Percentiles rank a stretch among this genome's conserved stretches.
Evolutionary conservation across 345 rosid species (phyloP).

Genomic region (Laguncularia racemosa): DNA sequence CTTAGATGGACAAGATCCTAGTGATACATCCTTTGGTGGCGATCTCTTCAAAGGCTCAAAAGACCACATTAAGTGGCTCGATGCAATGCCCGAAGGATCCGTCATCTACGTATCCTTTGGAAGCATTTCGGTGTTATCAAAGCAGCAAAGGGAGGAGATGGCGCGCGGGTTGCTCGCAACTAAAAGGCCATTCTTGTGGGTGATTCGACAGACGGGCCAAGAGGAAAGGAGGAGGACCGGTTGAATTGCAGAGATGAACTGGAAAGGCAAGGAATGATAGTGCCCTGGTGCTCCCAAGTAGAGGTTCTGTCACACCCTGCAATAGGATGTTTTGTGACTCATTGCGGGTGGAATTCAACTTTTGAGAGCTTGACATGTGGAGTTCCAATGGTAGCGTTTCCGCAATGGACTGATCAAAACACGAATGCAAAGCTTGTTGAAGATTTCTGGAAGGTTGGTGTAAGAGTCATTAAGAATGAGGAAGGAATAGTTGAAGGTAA

Average conservation of each 20-base stretch:
- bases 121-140: slow-evolving; percentile 13
- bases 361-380: slow-evolving; percentile 28
- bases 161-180: slow-evolving; percentile 12
- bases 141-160: slow-evolving; percentile 28
- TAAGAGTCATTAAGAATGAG: slow-evolving; percentile 9
- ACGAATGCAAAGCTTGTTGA: slow-evolving; percentile 28
- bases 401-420: slow-evolving; percentile 32
- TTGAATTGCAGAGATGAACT: slow-evolving; percentile 10
- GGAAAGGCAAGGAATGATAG: slow-evolving; percentile 20
- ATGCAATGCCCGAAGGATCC: slow-evolving; percentile 23
- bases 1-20: slow-evolving; percentile 8
- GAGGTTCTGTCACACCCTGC: slow-evolving; percentile 31
- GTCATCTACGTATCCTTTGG: slow-evolving; percentile 39
- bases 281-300: slow-evolving; percentile 40
- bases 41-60: slow-evolving; percentile 25
- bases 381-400: slow-evolving; percentile 29
- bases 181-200: slow-evolving; percentile 29
- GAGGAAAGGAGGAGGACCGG: slow-evolving; percentile 1
- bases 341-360: slow-evolving; percentile 42
- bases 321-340: slow-evolving; percentile 35
- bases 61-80: slow-evolving; percentile 32
- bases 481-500: slow-evolving; percentile 17
- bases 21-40: slow-evolving; percentile 17
- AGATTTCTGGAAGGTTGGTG: slow-evolving; percentile 27
- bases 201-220: slow-evolving; percentile 6